Evolutionary conservation across 768 basidiomycete species (phyloP).

Genomic region (Psilocybe cyanescens): DNA sequence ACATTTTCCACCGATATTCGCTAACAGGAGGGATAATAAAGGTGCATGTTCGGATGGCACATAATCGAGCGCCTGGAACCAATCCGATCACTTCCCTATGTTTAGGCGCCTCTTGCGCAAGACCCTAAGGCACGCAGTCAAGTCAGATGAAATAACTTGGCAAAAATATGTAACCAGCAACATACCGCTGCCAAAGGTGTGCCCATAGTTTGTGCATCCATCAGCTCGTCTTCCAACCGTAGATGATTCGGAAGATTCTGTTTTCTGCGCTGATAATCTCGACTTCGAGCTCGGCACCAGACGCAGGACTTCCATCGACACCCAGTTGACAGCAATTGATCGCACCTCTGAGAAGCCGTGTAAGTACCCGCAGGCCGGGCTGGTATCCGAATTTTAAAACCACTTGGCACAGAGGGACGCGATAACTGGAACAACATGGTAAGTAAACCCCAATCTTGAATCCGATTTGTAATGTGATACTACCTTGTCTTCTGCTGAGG

Average conservation of each 20-base stretch:
- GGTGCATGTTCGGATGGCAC: conserved; percentile 35
- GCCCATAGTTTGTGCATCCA: conserved; percentile 7
- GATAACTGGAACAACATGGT: background rate
- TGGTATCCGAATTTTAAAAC: conserved; percentile 39
- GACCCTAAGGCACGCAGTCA: conserved; percentile 7
- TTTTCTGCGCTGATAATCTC: conserved; percentile 37
- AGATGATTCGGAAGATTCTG: conserved; percentile 29
- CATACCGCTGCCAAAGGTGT: conserved; percentile 15
- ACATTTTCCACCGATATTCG: conserved; percentile 46
- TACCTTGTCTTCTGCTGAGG: conserved; percentile 21
- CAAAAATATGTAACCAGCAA: background rate
- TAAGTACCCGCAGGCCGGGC: conserved; percentile 20
- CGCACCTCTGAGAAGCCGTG: conserved; percentile 33
- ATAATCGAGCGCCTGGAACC: conserved; percentile 40
- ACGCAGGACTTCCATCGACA: conserved; percentile 48
- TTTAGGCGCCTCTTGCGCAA: conserved; percentile 3
- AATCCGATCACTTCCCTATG: conserved; percentile 12
- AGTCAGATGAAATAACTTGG: background rate
- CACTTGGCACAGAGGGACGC: conserved; percentile 15
- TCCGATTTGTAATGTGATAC: background rate
- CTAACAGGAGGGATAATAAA: conserved; percentile 36
- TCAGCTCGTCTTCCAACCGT: conserved; percentile 23
- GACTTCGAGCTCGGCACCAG: conserved; percentile 39
- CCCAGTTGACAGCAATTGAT: conserved; percentile 30
- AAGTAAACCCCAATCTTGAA: background rate